Base-by-base conservation (phyloP, 306 rosid species). In the Delonix regia region DNA sequence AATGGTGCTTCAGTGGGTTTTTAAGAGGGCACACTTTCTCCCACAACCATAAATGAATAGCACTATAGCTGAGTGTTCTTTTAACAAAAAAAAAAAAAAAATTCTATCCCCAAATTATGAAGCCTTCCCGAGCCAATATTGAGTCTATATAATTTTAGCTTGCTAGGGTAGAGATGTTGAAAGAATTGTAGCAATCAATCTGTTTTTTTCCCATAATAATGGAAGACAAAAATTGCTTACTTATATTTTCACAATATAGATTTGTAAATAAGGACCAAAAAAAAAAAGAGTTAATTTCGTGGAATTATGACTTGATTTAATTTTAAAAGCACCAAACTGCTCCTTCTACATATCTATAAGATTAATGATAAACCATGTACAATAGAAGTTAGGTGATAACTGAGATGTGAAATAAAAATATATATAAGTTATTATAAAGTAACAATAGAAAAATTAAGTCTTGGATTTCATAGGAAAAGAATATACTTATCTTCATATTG, bases 51-150 rank as follows among this genome's bases (percentile, higher is more conserved):
- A 24, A 10, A 3, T 16, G 25, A 8, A 38, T 48, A 7, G 18
- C 14, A 1, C 48, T n/a, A n/a, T n/a, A n/a, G n/a, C n/a, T 9
- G 2, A 48, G 2, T 16, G 2, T n/a, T 65, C 61, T 49, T 28
- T n/a, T n/a, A n/a, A n/a, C n/a, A n/a, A n/a, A n/a, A n/a, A n/a
- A n/a, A n/a, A n/a, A n/a, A n/a, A n/a, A n/a, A 2, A 15, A 7
- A 25, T 62, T 67, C 13, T 36, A 61, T 62, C 49, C 57, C 38
- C 24, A 72, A 79, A n/a, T n/a, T n/a, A 61, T 71, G 72, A 61
- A 36, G 38, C 10, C 30, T 70, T 7, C 28, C 13, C 30, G 53
- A 27, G 19, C n/a, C n/a, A n/a, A n/a, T n/a, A n/a, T 66, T 52
- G 52, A 28, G 15, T 41, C 11, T 18, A 39, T 7, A 27, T 63